A percentile compares a stretch with the other conserved stretches of the same genome.
Evolutionary conservation across 2,329 filamentous ascomycete genomes (phyloP).

Genomic region (Xylariomycetidae sp.): DNA sequence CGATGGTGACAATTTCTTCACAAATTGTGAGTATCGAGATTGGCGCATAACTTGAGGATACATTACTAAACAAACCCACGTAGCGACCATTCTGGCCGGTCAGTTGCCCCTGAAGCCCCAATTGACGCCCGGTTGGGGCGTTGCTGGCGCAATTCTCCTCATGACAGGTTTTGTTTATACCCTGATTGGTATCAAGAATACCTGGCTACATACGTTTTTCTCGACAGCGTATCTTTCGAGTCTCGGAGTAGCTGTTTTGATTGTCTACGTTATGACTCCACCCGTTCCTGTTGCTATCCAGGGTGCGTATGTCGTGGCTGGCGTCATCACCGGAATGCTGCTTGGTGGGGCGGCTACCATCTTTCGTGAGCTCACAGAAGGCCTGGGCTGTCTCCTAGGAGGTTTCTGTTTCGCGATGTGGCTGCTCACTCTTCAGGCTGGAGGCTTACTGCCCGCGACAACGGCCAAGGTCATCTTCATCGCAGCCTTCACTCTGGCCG

Average conservation of each 20-base stretch:
- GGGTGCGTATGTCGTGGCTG: conserved; percentile 80
- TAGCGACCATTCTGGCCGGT: conserved; percentile 41
- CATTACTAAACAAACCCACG: too few relatives aligned
- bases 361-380: conserved; percentile 76
- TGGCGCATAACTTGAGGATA: too few relatives aligned
- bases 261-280: conserved; percentile 80
- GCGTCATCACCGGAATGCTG: conserved; percentile 63
- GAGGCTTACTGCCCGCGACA: conserved; percentile 62
- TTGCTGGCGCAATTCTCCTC: conserved; percentile 73
- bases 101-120: conserved; percentile 65
- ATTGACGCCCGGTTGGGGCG: conserved; percentile 74
- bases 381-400: conserved; percentile 77
- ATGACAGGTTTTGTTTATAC: conserved; percentile 64
- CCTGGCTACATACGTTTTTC: conserved; percentile 72
- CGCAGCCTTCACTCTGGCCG: conserved; percentile 58
- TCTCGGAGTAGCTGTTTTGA: conserved; percentile 72
- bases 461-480: conserved; percentile 70
- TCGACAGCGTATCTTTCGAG: conserved; percentile 69
- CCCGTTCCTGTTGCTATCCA: conserved; percentile 72
- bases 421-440: conserved; percentile 71
- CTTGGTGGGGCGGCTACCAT: conserved; percentile 69
- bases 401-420: conserved; percentile 88
- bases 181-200: conserved; percentile 77
- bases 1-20: conserved; percentile 13
- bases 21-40: conserved; percentile 21